Evolutionary conservation across 2,329 filamentous ascomycete species (phyloP), one percentile per base, ranked within the genome.

Genomic region (Akanthomyces uredinophilus): DNA sequence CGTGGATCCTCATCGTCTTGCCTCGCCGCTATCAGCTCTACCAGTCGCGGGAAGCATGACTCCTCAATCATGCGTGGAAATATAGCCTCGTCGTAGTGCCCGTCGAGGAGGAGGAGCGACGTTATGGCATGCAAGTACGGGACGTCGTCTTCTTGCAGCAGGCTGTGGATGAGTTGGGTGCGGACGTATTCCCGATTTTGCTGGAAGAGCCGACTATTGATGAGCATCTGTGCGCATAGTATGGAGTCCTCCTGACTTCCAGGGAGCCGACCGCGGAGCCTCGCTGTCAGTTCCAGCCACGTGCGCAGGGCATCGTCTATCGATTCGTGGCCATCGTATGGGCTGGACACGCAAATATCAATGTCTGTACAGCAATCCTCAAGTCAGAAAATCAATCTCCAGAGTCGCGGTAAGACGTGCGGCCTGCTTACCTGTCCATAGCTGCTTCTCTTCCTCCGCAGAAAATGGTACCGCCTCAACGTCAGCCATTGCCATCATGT

Each of bases 41-140:
- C 79, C 49, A 99, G 79, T 37, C 93, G 85, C 41, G 88, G 82
- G 72, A 99, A 99, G 66, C 88, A 91, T 18, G 90, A 88, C 73
- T 96, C 92, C 24, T 85, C 81, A 68, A 95, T 89, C 92, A 99
- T 96, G 78, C 89, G 86, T 68, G 90, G 87, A 71, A 97, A 96
- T 1, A 88, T 88, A 29, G 80, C 76, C 70, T 96, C 92, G 73
- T 94, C 85, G 49, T 83, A 79, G 64, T 89, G 88, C 49, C 94
- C 95, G 74, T 98, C 93, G 69, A 94, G 89, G 24, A 98, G 84
- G 39, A 99, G 83, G 69, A 97, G 88, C 65, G 88, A 92, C 27
- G 88, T 85, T 64, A 96, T 91, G 64, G 92, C 82, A 73, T 96
- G 90, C 52, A 99, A 81, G n/a, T 87, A 86, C 39, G 86, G 84